phyloP scores from a whole-genome alignment of 768 basidiomycete species.

The Mrakia blollopis region DNA sequence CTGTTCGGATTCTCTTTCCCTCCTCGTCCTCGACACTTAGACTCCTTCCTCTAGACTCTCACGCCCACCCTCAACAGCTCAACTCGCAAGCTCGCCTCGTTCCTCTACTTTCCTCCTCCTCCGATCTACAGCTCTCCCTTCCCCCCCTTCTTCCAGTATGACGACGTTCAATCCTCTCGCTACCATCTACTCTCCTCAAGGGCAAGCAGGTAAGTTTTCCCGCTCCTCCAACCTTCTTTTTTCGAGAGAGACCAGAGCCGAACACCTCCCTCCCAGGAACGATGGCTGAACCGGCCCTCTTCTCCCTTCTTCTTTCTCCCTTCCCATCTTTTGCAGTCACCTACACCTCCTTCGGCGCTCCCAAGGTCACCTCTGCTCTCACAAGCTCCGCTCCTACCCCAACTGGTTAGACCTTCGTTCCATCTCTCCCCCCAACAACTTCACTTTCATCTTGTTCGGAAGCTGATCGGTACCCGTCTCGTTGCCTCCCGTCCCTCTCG shows the following conservation, averaged over 20 bases:
- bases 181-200: conserved; percentile 7
- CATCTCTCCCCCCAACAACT: too few relatives aligned
- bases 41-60: too few relatives aligned
- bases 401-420: not conserved
- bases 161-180: conserved; percentile 17
- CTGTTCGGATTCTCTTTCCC: too few relatives aligned
- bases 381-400: conserved; percentile 9
- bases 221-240: too few relatives aligned
- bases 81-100: too few relatives aligned
- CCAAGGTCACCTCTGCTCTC: not conserved
- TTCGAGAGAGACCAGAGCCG: not conserved
- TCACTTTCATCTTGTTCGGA: too few relatives aligned
- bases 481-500: not conserved
- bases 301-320: not conserved
- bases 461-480: too few relatives aligned
- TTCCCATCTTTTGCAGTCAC: not conserved
- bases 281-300: not conserved
- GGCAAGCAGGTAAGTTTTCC: not conserved
- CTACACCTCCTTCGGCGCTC: not conserved
- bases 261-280: not conserved
- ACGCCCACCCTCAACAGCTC: too few relatives aligned
- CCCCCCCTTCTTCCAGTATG: not conserved
- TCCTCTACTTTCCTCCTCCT: not conserved
- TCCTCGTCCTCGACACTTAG: too few relatives aligned
- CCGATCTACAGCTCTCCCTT: not conserved